Conservation (phyloP, 192 early-diverging fungal species). For the Coemansia sp. region DNA sequence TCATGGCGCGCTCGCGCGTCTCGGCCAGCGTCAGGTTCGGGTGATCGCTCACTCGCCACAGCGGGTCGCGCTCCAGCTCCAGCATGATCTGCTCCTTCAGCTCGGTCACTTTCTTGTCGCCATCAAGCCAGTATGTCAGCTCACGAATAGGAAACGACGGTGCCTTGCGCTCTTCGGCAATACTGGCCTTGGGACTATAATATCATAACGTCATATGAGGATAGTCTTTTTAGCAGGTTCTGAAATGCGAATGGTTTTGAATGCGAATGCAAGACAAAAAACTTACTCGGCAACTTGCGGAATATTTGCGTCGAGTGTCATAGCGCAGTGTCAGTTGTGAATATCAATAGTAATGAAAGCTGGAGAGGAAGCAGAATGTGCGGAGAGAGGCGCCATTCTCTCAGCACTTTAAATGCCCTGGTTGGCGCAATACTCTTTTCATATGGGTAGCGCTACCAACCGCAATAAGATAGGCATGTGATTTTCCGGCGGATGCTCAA, state of each 20-base stretch:
- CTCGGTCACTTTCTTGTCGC: slow-evolving; percentile 63
- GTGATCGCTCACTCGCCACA: slow-evolving; percentile 76
- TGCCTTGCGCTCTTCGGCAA: slow-evolving; percentile 72
- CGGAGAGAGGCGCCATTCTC: background rate
- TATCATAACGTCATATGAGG: background rate
- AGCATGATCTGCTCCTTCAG: slow-evolving; percentile 80
- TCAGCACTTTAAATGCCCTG: background rate
- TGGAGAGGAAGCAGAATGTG: background rate
- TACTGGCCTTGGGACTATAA: slow-evolving; percentile 50
- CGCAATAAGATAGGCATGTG: background rate
- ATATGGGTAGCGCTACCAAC: background rate
- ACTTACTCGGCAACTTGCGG: slow-evolving; percentile 33
- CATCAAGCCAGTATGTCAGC: slow-evolving; percentile 83
- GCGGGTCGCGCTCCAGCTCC: slow-evolving; percentile 80
- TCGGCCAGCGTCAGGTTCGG: slow-evolving; percentile 74
- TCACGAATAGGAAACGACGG: slow-evolving; percentile 75
- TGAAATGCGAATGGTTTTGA: background rate
- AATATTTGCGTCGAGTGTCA: slow-evolving; percentile 2
- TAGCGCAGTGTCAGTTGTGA: background rate
- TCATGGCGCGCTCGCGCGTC: slow-evolving; percentile 83
- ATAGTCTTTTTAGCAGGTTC: background rate
- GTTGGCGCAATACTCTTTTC: background rate
- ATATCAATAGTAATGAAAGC: background rate
- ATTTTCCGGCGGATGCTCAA: background rate
- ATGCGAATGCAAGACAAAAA: background rate